Conservation (phyloP, 2,329 filamentous ascomycete species). For the Penicillium sp. region DNA sequence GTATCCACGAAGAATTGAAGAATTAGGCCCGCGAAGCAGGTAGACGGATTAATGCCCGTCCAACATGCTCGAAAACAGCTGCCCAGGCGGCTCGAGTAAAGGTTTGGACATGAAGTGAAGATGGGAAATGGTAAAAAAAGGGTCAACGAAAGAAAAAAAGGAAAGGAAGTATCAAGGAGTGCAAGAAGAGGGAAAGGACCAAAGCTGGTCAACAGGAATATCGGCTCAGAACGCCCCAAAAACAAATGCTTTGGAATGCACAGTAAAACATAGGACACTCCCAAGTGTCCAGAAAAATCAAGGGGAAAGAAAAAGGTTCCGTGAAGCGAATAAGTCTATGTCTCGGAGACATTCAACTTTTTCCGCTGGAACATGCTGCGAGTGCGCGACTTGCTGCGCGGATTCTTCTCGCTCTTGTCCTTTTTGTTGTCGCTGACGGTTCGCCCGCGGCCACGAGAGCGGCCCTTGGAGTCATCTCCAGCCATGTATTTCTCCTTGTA, state of each 20-base stretch:
- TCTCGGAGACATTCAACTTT: constrained; percentile 37
- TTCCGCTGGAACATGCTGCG: constrained; percentile 68
- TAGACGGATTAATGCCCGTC: not conserved
- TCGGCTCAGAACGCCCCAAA: constrained; percentile 19
- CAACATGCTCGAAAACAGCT: constrained; percentile 20
- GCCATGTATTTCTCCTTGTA: constrained; percentile 89
- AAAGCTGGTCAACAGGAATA: constrained; percentile 9
- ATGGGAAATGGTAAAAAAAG: constrained; percentile 11
- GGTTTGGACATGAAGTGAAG: constrained; percentile 1
- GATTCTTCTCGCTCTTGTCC: constrained; percentile 66
- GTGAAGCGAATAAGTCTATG: constrained; percentile 17
- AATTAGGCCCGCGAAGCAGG: constrained; percentile 22
- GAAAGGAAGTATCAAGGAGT: constrained; percentile 7
- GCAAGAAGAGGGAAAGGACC: constrained; percentile 4
- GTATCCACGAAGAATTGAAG: constrained; percentile 26
- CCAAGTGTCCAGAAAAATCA: not conserved
- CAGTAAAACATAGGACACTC: constrained; percentile 6
- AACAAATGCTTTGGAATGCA: constrained; percentile 18
- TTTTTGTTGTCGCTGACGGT: constrained; percentile 56
- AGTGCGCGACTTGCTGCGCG: constrained; percentile 70
- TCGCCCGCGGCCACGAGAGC: constrained; percentile 29
- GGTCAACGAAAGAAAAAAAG: constrained; percentile 14
- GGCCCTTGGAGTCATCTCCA: constrained; percentile 50
- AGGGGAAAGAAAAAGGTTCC: constrained; percentile 3
- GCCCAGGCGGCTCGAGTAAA: constrained; percentile 23